phyloP scores from a whole-genome alignment of 2,329 filamentous ascomycete genomes.

The Pseudogymnoascus sp. region DNA sequence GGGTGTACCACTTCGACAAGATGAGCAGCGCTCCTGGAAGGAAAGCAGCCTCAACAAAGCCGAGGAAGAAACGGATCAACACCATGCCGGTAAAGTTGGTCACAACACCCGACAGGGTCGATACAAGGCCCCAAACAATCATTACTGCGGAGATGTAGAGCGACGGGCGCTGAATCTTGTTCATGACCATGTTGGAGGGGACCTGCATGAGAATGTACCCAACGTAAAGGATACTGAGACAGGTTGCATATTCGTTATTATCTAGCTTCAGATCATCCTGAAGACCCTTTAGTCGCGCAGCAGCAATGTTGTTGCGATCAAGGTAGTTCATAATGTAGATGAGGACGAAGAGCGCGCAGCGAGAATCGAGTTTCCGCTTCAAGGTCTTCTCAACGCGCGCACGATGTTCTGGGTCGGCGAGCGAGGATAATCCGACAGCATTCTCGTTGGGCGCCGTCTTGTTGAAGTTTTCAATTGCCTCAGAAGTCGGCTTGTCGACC shows the following conservation, averaged over 20 bases:
- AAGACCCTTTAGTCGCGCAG: conserved; percentile 56
- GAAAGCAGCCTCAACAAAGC: conserved; percentile 56
- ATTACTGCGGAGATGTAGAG: conserved; percentile 36
- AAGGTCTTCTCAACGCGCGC: conserved; percentile 52
- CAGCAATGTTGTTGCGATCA: conserved; percentile 60
- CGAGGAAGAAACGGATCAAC: conserved; percentile 48
- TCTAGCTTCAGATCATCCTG: conserved; percentile 50
- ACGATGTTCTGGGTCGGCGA: conserved; percentile 40
- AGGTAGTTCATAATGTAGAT: conserved; percentile 74
- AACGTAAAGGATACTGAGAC: conserved; percentile 56
- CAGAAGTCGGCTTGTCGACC: not conserved
- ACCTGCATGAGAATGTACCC: conserved; percentile 59
- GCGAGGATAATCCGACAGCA: not conserved
- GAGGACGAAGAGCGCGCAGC: conserved; percentile 49
- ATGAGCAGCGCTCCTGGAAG: conserved; percentile 55
- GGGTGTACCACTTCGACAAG: conserved; percentile 59
- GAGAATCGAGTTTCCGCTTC: conserved; percentile 43
- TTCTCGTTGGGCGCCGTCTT: not conserved
- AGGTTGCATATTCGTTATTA: conserved; percentile 54
- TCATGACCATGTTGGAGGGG: conserved; percentile 50
- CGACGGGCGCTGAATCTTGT: conserved; percentile 42
- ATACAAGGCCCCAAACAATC: conserved; percentile 31
- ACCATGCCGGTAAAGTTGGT: conserved; percentile 47
- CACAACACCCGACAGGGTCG: conserved; percentile 13
- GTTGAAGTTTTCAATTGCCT: not conserved